phyloP scores from a whole-genome alignment of 352 stramenopile species.

The Phytophthora sp. region DNA sequence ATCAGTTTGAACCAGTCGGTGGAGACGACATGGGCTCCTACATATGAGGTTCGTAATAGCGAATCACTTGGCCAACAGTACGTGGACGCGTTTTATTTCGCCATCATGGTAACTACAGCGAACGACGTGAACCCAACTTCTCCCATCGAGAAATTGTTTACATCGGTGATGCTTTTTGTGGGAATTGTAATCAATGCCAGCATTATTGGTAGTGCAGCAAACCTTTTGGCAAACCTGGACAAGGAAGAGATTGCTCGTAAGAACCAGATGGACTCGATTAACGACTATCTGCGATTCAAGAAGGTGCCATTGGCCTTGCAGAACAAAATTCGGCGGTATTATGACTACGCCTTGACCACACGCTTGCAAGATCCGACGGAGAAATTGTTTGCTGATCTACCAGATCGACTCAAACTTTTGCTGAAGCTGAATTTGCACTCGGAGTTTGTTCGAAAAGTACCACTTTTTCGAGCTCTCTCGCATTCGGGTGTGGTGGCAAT shows the following conservation, averaged over 20 bases:
- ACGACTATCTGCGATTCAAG: slow-evolving; percentile 84
- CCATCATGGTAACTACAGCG: slow-evolving; percentile 69
- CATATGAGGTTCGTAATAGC: slow-evolving; percentile 34
- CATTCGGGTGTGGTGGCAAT: slow-evolving; percentile 76
- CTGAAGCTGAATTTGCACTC: slow-evolving; percentile 73
- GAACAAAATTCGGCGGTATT: slow-evolving; percentile 78
- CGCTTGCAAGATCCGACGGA: slow-evolving; percentile 64
- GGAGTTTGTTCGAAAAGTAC: slow-evolving; percentile 76
- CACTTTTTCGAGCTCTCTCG: slow-evolving; percentile 73
- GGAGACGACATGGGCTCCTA: slow-evolving; percentile 54
- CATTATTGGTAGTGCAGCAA: slow-evolving; percentile 81
- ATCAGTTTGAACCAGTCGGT: slow-evolving; percentile 50
- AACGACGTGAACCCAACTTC: slow-evolving; percentile 68
- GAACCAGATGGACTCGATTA: slow-evolving; percentile 81
- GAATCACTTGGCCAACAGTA: slow-evolving; percentile 54
- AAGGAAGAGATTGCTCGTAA: slow-evolving; percentile 78
- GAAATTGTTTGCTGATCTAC: slow-evolving; percentile 72
- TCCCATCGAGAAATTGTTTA: slow-evolving; percentile 64
- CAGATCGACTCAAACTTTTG: slow-evolving; percentile 69
- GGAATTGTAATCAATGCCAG: slow-evolving; percentile 81
- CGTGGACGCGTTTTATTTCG: slow-evolving; percentile 65
- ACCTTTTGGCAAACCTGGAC: slow-evolving; percentile 77
- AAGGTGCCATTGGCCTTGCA: slow-evolving; percentile 70
- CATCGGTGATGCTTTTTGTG: slow-evolving; percentile 73
- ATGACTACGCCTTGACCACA: slow-evolving; percentile 74